Percentiles rank a stretch among this genome's conserved stretches.
phyloP scores from a whole-genome alignment of 371 early-diverging fungal species.

The Lichtheimia ramosa region DNA sequence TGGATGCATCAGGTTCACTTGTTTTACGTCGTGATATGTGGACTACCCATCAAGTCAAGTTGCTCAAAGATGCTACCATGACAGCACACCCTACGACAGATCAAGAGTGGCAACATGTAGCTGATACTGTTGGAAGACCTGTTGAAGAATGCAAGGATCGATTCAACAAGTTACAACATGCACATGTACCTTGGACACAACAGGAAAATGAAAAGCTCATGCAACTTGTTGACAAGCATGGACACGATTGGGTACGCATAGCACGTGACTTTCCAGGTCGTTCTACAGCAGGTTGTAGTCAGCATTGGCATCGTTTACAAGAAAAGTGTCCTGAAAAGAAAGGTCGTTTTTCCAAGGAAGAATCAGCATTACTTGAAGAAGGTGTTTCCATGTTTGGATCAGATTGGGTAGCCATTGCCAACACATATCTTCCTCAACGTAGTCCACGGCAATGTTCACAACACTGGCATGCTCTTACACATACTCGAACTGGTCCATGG shows the following conservation, averaged over 20 bases:
- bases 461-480: constrained; percentile 14
- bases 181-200: constrained; percentile 16
- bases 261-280: constrained; percentile 5
- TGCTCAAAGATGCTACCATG: neutral
- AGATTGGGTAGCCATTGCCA: constrained; percentile 38
- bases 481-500: constrained; percentile 15
- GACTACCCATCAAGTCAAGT: constrained; percentile 16
- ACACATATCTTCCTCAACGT: constrained; percentile 36
- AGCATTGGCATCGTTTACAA: constrained; percentile 10
- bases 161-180: constrained; percentile 3
- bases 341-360: constrained; percentile 22
- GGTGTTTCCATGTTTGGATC: constrained; percentile 45
- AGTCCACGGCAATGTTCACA: constrained; percentile 35
- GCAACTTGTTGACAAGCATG: constrained; percentile 6
- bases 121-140: constrained; percentile 13
- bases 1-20: neutral
- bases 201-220: constrained; percentile 27
- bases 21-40: constrained; percentile 14
- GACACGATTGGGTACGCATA: constrained; percentile 19
- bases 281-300: constrained; percentile 15
- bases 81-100: neutral
- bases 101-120: constrained; percentile 23
- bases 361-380: constrained; percentile 28
- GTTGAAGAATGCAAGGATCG: constrained; percentile 20
- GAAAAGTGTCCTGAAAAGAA: neutral